Base-by-base conservation (phyloP, 352 stramenopile species). In the Elongisporangium undulatum region DNA sequence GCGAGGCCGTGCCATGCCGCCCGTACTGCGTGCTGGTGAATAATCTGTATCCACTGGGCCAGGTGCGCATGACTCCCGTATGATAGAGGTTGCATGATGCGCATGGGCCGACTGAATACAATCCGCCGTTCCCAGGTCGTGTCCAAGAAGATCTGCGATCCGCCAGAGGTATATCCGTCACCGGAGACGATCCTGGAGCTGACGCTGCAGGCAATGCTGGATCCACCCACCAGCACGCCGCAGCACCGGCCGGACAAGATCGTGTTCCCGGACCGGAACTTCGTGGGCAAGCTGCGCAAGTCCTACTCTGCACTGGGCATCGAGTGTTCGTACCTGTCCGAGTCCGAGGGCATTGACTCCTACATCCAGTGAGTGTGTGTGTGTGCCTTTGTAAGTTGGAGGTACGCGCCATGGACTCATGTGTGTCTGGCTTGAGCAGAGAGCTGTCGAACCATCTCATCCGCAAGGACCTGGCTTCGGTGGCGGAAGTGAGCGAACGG, bases 21-120 rank as follows among this genome's bases (percentile, higher is more conserved):
- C 85, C 85, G 16, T 95, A 92, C 79, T 92, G 82, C 53, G 85
- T 95, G 24, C 64, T 95, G 13, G 82, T 95, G 41, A 95, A 95
- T 67, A 95, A 95, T 52, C 68, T 95, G 20, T 95, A 95, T 62
- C 85, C 85, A 5, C 55, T 93, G 17, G 85, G 85, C 20, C 85
- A 95, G 71, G 34, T 45, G 12, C 7, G 34, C 16, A 45, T 45
- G 4, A 17, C n/a, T 10, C 34, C 13, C 34, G 17, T 9, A 17
- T 59, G 22, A 45, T 9, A 45, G 17, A 45, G 2, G 34, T 12
- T 17, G 10, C 2, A 45, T 10, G 12, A 0, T 15, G 13, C 10
- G 7, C 34, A 45, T 45, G 34, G 3, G 6, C 34, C 17, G 10
- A 45, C 34, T 17, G 13, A 4, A 9, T 49, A 66, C 51, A 45